These are phyloP conservation scores for Kluyveromyces aestuarii DNA, from an alignment of 805 yeast genomes.

Conservation along the genomic window DNA sequence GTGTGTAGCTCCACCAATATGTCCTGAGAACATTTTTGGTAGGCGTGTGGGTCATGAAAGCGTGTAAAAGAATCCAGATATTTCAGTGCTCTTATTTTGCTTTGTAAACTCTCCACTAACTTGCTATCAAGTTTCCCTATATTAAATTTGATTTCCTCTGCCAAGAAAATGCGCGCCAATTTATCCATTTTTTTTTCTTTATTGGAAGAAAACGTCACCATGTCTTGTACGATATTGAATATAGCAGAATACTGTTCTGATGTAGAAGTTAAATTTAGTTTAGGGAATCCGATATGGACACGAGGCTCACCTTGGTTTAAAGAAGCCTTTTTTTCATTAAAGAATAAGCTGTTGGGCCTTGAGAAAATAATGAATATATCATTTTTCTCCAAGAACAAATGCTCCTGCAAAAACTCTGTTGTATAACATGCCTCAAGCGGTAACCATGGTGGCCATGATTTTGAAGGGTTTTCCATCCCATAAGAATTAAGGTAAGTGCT, in stretches of 20 bases:
- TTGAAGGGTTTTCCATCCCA: slow-evolving; percentile 19
- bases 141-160: slow-evolving; percentile 40
- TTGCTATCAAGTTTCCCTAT: slow-evolving; percentile 26
- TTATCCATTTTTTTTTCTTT: slow-evolving; percentile 36
- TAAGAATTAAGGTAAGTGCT: slow-evolving; percentile 24
- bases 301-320: slow-evolving; percentile 22
- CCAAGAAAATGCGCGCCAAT: slow-evolving; percentile 42
- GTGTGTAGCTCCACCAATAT: slow-evolving; percentile 30
- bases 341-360: slow-evolving; percentile 44
- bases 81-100: slow-evolving; percentile 35
- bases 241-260: slow-evolving; percentile 49
- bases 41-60: slow-evolving; percentile 25
- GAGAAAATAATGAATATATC: slow-evolving; percentile 42
- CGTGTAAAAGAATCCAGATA: slow-evolving; percentile 35
- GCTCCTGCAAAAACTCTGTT: slow-evolving; percentile 33
- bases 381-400: slow-evolving; percentile 42
- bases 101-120: slow-evolving; percentile 42
- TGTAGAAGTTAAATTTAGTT: slow-evolving; percentile 43
- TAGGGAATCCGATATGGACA: slow-evolving; percentile 33
- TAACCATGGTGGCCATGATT: slow-evolving; percentile 58
- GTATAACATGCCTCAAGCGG: slow-evolving; percentile 56
- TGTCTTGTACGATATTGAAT: slow-evolving; percentile 39
- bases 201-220: slow-evolving; percentile 31
- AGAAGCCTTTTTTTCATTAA: slow-evolving; percentile 25
- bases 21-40: slow-evolving; percentile 31